These are phyloP conservation scores for Nepenthes gracilis DNA, from an alignment of 148 eudicot species.

Conservation along the genomic window DNA sequence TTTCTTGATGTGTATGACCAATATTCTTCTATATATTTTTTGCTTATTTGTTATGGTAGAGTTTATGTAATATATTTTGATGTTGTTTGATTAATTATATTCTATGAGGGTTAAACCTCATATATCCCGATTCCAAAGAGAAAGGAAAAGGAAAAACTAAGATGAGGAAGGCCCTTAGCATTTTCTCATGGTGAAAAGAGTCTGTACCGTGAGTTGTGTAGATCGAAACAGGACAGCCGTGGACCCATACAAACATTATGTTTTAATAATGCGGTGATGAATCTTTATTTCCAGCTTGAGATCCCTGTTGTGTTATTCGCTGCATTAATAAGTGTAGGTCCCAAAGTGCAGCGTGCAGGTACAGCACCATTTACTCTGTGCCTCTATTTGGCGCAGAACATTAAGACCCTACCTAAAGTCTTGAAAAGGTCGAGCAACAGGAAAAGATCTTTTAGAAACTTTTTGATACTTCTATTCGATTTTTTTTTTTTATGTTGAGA, in stretches of 20 bases:
- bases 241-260: constrained; percentile 8
- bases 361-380: constrained; percentile 2
- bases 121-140: not conserved
- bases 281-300: constrained; percentile 11
- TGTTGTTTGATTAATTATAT: no score
- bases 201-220: not conserved
- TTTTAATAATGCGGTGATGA: constrained; percentile 8
- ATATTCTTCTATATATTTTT: no score
- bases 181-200: no score
- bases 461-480: not conserved
- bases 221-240: not conserved
- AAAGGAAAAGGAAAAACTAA: not conserved
- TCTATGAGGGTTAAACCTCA: no score
- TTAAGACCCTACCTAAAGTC: not conserved
- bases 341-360: constrained; percentile 1
- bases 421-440: not conserved
- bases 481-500: not conserved
- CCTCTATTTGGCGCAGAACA: not conserved
- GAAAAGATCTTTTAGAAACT: not conserved
- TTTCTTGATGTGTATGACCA: no score
- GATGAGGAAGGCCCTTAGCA: not conserved
- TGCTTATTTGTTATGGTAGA: no score
- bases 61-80: no score
- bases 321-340: constrained; percentile 12
- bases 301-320: constrained; percentile 8